phyloP scores from a whole-genome alignment of 495 filamentous ascomycete species.

The Niebla homalea region DNA sequence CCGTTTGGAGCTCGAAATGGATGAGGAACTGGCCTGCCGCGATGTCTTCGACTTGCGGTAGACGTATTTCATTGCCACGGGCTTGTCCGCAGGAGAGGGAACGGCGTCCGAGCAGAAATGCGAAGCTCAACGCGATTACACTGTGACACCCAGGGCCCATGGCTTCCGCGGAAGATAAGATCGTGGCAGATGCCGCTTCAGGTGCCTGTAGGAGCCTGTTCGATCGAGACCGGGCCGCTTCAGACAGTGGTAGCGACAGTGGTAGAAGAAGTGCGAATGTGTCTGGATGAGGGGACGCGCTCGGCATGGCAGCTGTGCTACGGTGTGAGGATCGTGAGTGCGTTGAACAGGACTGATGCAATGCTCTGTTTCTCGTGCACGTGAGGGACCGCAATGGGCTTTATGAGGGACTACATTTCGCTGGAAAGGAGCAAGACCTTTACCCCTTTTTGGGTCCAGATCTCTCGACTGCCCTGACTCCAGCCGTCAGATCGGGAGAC shows the following conservation, averaged over 20 bases:
- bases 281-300: background rate
- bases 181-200: background rate
- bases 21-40: background rate
- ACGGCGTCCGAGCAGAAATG: background rate
- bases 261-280: background rate
- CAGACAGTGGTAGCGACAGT: background rate
- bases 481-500: too few relatives aligned
- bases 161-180: background rate
- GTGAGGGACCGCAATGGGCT: too few relatives aligned
- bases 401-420: too few relatives aligned
- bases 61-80: background rate
- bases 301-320: background rate
- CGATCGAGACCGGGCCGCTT: background rate
- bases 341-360: too few relatives aligned
- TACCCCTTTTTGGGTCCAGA: too few relatives aligned
- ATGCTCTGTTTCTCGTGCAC: too few relatives aligned
- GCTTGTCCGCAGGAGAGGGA: background rate
- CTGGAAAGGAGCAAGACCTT: too few relatives aligned
- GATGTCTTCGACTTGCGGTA: background rate
- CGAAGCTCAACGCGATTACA: background rate
- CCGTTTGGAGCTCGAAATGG: background rate
- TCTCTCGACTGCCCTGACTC: too few relatives aligned
- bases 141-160: background rate
- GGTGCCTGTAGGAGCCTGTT: background rate
- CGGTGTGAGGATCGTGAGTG: too few relatives aligned